A percentile compares a stretch with the other conserved stretches of the same genome.
phyloP scores from a whole-genome alignment of 495 filamentous ascomycete genomes.

The Aspergillus saccharolyticus region DNA sequence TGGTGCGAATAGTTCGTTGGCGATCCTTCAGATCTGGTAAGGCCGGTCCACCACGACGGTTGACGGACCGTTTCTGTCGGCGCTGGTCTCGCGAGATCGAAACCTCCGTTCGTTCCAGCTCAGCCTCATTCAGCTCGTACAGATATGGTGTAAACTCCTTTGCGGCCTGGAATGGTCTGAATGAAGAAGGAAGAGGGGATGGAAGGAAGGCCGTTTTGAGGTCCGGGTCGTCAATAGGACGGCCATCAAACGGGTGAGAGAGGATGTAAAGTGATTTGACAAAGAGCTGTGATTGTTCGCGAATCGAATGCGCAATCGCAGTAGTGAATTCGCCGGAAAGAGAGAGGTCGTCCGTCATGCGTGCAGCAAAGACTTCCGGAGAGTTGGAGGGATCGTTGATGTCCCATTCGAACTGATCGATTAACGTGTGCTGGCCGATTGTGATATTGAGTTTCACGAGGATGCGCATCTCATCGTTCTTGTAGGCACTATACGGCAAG shows the following conservation, averaged over 20 bases:
- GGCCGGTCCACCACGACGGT: slow-evolving; percentile 87
- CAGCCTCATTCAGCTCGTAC: slow-evolving; percentile 87
- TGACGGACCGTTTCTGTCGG: slow-evolving; percentile 90
- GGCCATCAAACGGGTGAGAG: slow-evolving; percentile 90
- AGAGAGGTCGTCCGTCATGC: slow-evolving; percentile 86
- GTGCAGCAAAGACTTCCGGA: slow-evolving; percentile 85
- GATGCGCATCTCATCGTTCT: slow-evolving; percentile 98
- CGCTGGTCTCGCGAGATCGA: slow-evolving; percentile 90
- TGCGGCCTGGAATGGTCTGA: slow-evolving; percentile 82
- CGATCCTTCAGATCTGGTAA: slow-evolving; percentile 94
- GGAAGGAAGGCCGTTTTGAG: slow-evolving; percentile 79
- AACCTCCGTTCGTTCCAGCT: slow-evolving; percentile 84
- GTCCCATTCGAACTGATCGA: slow-evolving; percentile 99
- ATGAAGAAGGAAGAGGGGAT: slow-evolving; percentile 74
- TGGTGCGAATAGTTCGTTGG: slow-evolving; percentile 81
- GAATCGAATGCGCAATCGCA: slow-evolving; percentile 93
- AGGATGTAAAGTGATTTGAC: slow-evolving; percentile 89
- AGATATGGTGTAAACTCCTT: slow-evolving; percentile 92
- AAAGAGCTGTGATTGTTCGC: slow-evolving; percentile 91
- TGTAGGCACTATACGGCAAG: slow-evolving; percentile 87
- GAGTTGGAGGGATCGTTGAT: slow-evolving; percentile 92
- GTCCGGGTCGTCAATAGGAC: slow-evolving; percentile 87
- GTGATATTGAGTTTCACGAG: slow-evolving; percentile 95
- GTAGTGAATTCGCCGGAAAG: slow-evolving; percentile 95
- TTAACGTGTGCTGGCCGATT: slow-evolving; percentile 87